A percentile compares a stretch with the other conserved stretches of the same genome.
Conservation (phyloP, 805 yeast species). For the Nakazawaea wyomingensis region DNA sequence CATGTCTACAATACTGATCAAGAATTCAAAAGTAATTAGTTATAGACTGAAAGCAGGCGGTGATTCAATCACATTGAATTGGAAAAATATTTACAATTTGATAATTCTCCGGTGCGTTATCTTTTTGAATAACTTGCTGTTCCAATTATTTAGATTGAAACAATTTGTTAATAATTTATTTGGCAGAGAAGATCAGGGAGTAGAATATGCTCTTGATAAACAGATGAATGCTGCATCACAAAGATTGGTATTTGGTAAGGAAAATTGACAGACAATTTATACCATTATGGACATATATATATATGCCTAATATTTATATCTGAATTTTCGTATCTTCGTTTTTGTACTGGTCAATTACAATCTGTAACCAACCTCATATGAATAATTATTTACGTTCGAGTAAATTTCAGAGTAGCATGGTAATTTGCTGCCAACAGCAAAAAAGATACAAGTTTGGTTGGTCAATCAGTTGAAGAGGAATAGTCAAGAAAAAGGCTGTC, state of each 20-base stretch:
- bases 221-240: conserved; percentile 37
- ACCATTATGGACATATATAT: too few species aligned
- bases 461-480: too few species aligned
- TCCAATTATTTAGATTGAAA: conserved; percentile 17
- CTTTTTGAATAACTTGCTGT: conserved; percentile 24
- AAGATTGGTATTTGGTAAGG: conserved; percentile 37
- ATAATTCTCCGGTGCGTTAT: conserved; percentile 23
- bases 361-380: too few species aligned
- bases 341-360: too few species aligned
- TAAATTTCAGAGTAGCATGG: too few species aligned
- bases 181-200: conserved; percentile 26
- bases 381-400: too few species aligned
- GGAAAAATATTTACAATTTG: conserved; percentile 14
- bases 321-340: too few species aligned
- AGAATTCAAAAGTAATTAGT: conserved; percentile 8
- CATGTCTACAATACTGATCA: conserved; percentile 52
- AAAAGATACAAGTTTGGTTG: too few species aligned
- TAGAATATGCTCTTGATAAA: conserved; percentile 41
- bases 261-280: too few species aligned
- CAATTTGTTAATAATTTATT: conserved; percentile 3
- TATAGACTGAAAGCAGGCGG: conserved; percentile 14
- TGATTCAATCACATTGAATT: conserved; percentile 6
- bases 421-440: too few species aligned
- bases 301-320: too few species aligned
- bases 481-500: too few species aligned